Evolutionary conservation across 441 rosid species (phyloP).

Genomic region (Raphanus hybrid): DNA sequence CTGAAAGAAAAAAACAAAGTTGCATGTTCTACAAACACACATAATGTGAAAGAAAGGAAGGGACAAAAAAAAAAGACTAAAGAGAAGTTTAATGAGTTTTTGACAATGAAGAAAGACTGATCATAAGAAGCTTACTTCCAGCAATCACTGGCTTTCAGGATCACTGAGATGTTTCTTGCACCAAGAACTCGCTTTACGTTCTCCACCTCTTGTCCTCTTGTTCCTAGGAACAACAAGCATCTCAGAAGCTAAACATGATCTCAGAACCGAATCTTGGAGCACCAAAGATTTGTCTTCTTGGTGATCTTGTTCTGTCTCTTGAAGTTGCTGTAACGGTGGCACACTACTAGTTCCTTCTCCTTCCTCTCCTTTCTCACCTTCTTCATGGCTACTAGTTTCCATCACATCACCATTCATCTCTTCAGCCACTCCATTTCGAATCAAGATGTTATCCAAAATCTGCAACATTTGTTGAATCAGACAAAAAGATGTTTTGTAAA

Average conservation of each 20-base stretch:
- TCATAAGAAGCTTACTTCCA: conserved; percentile 10
- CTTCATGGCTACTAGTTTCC: conserved; percentile 47
- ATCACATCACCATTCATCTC: conserved; percentile 48
- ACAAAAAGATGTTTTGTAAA: conserved; percentile 8
- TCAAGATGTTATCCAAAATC: conserved; percentile 77
- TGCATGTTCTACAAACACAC: conserved; percentile 25
- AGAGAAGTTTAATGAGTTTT: not conserved
- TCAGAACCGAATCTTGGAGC: conserved; percentile 52
- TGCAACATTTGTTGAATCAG: conserved; percentile 56
- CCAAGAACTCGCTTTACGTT: conserved; percentile 86
- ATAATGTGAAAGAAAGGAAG: conserved; percentile 6
- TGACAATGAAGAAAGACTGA: conserved; percentile 11
- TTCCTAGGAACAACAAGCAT: conserved; percentile 69
- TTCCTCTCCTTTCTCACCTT: conserved; percentile 48
- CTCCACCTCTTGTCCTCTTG: conserved; percentile 85
- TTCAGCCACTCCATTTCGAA: conserved; percentile 61
- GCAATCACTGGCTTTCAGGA: conserved; percentile 53
- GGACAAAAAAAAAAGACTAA: conserved; percentile 2
- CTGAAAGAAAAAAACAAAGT: conserved; percentile 22
- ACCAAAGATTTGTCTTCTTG: conserved; percentile 36
- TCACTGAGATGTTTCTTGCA: conserved; percentile 73
- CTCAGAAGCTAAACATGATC: conserved; percentile 77
- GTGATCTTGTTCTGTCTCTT: conserved; percentile 47
- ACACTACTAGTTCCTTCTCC: conserved; percentile 67
- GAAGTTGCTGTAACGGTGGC: conserved; percentile 44